Percentiles rank a stretch among this genome's conserved stretches.
phyloP scores from a whole-genome alignment of 495 filamentous ascomycete genomes.

The Aspergillus incahuasiensis region DNA sequence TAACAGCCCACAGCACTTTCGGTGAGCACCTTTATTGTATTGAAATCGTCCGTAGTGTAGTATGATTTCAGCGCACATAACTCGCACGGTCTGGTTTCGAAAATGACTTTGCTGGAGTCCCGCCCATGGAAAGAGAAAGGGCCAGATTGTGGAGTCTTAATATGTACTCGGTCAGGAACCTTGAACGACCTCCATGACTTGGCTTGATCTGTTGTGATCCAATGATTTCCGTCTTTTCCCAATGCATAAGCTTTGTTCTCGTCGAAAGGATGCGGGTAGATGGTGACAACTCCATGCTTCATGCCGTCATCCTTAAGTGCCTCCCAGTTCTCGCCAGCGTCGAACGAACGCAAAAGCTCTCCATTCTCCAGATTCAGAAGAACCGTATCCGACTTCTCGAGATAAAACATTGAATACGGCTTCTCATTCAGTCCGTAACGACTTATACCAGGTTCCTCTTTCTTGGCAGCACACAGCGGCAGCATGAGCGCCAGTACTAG shows the following conservation, averaged over 20 bases:
- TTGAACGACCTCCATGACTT: constrained; percentile 73
- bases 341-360: constrained; percentile 64
- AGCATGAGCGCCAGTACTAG: constrained; percentile 31
- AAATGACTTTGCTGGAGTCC: constrained; percentile 77
- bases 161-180: constrained; percentile 40
- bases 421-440: constrained; percentile 54
- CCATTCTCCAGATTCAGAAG: constrained; percentile 54
- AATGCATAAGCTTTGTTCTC: constrained; percentile 72
- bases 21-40: constrained; percentile 56
- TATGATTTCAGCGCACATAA: constrained; percentile 47
- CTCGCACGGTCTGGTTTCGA: constrained; percentile 65
- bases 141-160: constrained; percentile 30
- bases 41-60: constrained; percentile 85
- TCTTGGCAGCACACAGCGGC: constrained; percentile 42
- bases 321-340: constrained; percentile 74
- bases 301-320: constrained; percentile 48
- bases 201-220: constrained; percentile 73
- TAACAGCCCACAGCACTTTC: constrained; percentile 65
- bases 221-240: constrained; percentile 61
- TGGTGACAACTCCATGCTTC: constrained; percentile 52
- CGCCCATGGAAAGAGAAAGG: constrained; percentile 71
- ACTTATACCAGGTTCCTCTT: constrained; percentile 45
- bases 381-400: constrained; percentile 76
- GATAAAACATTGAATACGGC: constrained; percentile 71
- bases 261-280: constrained; percentile 74